Percentiles rank a stretch among this genome's conserved stretches.
phyloP scores from a whole-genome alignment of 441 rosid genomes.

The Gossypium laxum region DNA sequence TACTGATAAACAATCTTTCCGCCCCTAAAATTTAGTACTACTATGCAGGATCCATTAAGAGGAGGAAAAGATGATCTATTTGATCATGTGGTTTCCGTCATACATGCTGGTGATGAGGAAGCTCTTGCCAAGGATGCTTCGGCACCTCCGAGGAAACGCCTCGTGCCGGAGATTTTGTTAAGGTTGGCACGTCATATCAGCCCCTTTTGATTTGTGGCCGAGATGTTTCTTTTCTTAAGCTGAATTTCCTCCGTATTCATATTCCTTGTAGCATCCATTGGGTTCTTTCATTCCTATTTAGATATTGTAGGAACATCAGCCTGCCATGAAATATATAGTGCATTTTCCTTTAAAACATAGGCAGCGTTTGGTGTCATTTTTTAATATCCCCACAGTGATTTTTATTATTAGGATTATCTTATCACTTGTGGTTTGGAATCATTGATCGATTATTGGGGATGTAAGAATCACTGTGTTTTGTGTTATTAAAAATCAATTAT shows the following conservation, averaged over 20 bases:
- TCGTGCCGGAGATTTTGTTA: conserved; percentile 65
- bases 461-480: neutral
- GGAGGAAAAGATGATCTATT: conserved; percentile 79
- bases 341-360: neutral
- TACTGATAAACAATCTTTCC: neutral
- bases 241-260: neutral
- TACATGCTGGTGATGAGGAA: conserved; percentile 53
- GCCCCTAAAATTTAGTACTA: neutral
- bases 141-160: conserved; percentile 65
- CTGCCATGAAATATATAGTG: neutral
- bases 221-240: too few species aligned
- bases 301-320: neutral
- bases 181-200: conserved; percentile 56
- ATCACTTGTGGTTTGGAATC: neutral
- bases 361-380: neutral
- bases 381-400: neutral
- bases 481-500: neutral
- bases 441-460: neutral
- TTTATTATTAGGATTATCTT: neutral
- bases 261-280: neutral
- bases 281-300: neutral
- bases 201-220: conserved; percentile 47
- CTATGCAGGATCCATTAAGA: conserved; percentile 78
- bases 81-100: conserved; percentile 47
- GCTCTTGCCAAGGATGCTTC: conserved; percentile 52